phyloP scores from a whole-genome alignment of 176 grass and related monocot genomes.

The Lolium perenne region DNA sequence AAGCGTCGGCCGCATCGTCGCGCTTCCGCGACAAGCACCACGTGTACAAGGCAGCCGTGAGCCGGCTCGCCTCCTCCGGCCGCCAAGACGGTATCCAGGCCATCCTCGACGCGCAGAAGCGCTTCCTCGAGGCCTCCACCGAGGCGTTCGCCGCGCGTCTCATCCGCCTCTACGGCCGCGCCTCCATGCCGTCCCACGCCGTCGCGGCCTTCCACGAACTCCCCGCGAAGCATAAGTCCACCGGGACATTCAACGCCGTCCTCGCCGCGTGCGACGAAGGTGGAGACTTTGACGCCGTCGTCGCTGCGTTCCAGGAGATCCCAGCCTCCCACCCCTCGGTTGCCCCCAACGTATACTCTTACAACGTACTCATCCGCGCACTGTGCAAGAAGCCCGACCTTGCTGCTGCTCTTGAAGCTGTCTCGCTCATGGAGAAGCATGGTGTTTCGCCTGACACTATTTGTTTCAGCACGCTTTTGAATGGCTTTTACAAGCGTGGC shows the following conservation, averaged over 20 bases:
- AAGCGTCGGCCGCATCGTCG: slow-evolving; percentile 21
- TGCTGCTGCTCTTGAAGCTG: slow-evolving; percentile 46
- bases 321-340: slow-evolving; percentile 46
- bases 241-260: slow-evolving; percentile 53
- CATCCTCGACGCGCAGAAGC: slow-evolving; percentile 62
- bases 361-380: slow-evolving; percentile 61
- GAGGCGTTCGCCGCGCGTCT: slow-evolving; percentile 58
- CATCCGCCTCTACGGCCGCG: slow-evolving; percentile 61
- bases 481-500: slow-evolving; percentile 46
- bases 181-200: slow-evolving; percentile 59
- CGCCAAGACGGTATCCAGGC: slow-evolving; percentile 50
- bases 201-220: slow-evolving; percentile 49
- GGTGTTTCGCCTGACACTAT: slow-evolving; percentile 36
- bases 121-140: slow-evolving; percentile 44
- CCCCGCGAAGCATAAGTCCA: slow-evolving; percentile 36
- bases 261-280: slow-evolving; percentile 29
- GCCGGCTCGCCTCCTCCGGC: slow-evolving; percentile 48
- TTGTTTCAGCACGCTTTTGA: slow-evolving; percentile 60
- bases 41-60: slow-evolving; percentile 48
- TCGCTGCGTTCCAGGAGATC: slow-evolving; percentile 47
- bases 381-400: slow-evolving; percentile 53
- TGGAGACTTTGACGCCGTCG: slow-evolving; percentile 33
- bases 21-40: slow-evolving; percentile 56
- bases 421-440: slow-evolving; percentile 59
- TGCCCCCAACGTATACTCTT: slow-evolving; percentile 44